Evolutionary conservation across 139 green algal species (phyloP).

Genomic region (Dunaliella primolecta): DNA sequence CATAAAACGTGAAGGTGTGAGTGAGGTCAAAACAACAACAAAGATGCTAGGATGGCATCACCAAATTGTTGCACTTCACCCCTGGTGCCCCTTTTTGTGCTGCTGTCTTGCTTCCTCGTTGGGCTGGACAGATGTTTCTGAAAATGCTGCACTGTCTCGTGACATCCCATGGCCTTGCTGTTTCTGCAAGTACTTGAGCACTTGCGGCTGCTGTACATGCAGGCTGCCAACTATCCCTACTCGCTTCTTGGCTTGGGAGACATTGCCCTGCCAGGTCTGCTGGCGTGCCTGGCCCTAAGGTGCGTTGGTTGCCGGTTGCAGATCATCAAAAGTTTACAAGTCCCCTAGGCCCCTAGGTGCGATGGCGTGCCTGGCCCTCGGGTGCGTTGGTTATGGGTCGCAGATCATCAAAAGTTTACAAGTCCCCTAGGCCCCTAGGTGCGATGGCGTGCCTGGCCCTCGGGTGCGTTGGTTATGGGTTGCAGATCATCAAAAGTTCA

Average conservation of each 20-base stretch:
- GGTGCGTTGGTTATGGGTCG: conserved; percentile 23
- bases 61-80: too few relatives aligned
- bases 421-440: conserved; percentile 62
- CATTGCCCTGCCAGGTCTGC: conserved; percentile 82
- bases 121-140: too few relatives aligned
- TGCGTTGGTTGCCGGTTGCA: conserved; percentile 9
- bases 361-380: conserved; percentile 71
- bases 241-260: conserved; percentile 85
- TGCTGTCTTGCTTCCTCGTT: too few relatives aligned
- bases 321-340: background rate
- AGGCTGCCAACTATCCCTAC: conserved; percentile 75
- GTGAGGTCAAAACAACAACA: too few relatives aligned
- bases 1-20: too few relatives aligned
- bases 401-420: background rate
- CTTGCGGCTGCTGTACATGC: conserved; percentile 1
- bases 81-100: too few relatives aligned
- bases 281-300: conserved; percentile 72
- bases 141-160: too few relatives aligned
- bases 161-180: too few relatives aligned
- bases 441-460: conserved; percentile 78
- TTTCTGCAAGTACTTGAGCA: too few relatives aligned
- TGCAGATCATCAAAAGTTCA: background rate
- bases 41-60: too few relatives aligned
- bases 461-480: conserved; percentile 18
- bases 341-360: conserved; percentile 70